These are phyloP conservation scores for Leucosporidium creatinivorum DNA, from an alignment of 768 basidiomycete species.

Conservation along the genomic window DNA sequence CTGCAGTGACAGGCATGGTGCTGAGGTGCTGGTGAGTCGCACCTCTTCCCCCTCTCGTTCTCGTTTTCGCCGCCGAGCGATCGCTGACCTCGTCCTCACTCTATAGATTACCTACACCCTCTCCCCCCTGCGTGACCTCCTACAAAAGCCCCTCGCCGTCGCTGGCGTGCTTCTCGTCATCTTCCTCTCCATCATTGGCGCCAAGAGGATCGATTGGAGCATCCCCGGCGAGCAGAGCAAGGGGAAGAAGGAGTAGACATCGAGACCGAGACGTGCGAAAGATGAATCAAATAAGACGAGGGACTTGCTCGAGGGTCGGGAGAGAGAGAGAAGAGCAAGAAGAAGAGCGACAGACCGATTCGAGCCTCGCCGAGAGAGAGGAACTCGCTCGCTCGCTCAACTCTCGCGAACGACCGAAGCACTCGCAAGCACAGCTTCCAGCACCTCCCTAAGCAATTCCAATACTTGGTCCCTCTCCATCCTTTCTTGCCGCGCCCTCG, in stretches of 20 bases:
- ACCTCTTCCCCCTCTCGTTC: neutral
- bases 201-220: slow-evolving; percentile 52
- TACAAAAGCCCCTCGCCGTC: slow-evolving; percentile 56
- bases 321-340: neutral
- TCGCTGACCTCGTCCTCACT: too few species aligned
- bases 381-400: too few species aligned
- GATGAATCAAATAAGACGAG: too few species aligned
- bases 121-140: slow-evolving; percentile 46
- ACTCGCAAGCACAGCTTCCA: too few species aligned
- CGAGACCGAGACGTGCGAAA: neutral
- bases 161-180: slow-evolving; percentile 60
- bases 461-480: too few species aligned
- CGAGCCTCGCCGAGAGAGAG: too few species aligned
- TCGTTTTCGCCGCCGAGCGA: too few species aligned
- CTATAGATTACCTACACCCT: slow-evolving; percentile 79
- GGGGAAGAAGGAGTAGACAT: neutral
- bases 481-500: too few species aligned
- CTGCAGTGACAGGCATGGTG: slow-evolving; percentile 70
- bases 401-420: too few species aligned
- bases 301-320: neutral
- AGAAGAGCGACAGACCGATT: too few species aligned
- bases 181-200: slow-evolving; percentile 51
- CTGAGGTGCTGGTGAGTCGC: slow-evolving; percentile 51
- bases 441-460: too few species aligned
- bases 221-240: slow-evolving; percentile 41